Evolutionary conservation across 176 grass and related monocot genomes (phyloP).

Genomic region (Triticum urartu): DNA sequence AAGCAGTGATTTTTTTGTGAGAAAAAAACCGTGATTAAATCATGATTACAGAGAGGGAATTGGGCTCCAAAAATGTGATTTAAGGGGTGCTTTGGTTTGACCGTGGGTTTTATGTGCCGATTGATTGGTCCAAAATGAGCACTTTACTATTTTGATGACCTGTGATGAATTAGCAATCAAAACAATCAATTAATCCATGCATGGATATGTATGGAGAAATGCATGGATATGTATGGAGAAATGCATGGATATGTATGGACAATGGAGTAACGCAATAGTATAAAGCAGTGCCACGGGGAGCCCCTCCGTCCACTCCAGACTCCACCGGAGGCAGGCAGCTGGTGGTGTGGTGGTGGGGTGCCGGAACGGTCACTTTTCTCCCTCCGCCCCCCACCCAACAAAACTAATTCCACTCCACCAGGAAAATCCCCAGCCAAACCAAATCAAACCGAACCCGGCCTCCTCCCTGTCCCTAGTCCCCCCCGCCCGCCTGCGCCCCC

Average conservation of each 20-base stretch:
- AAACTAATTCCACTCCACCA: neutral
- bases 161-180: neutral
- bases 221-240: too few species aligned
- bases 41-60: too few species aligned
- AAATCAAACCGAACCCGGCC: neutral
- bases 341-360: constrained; percentile 16
- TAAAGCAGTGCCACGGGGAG: neutral
- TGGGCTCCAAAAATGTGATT: too few species aligned
- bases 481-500: neutral
- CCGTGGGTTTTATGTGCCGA: neutral
- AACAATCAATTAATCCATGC: neutral
- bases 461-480: neutral
- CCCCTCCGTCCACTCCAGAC: neutral
- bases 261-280: neutral
- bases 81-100: neutral
- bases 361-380: constrained; percentile 40
- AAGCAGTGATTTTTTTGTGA: too few species aligned
- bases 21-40: too few species aligned
- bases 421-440: neutral
- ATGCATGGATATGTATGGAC: too few species aligned
- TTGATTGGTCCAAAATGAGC: neutral
- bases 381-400: neutral
- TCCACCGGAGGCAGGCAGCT: neutral
- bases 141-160: neutral
- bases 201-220: too few species aligned